These are phyloP conservation scores for Xylaria hypoxylon DNA, from an alignment of 2,329 filamentous ascomycete genomes.

Conservation along the genomic window DNA sequence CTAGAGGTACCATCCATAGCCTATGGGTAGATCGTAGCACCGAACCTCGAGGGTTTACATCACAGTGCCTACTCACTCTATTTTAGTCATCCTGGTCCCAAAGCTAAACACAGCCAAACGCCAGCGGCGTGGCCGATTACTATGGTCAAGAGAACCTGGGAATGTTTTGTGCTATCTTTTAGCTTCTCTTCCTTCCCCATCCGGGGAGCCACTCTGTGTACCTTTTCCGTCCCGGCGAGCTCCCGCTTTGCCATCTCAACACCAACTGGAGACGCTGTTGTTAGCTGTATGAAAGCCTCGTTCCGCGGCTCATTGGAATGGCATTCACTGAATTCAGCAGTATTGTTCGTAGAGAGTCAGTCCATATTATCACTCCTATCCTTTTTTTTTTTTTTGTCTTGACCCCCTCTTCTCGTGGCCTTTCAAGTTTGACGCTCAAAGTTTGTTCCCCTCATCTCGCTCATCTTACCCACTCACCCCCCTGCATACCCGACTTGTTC, in stretches of 20 bases:
- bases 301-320: conserved; percentile 30
- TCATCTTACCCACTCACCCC: conserved; percentile 40
- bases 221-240: conserved; percentile 21
- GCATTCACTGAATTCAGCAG: not conserved
- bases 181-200: conserved; percentile 27
- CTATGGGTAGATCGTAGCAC: conserved; percentile 29
- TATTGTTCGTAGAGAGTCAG: not conserved
- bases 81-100: conserved; percentile 27
- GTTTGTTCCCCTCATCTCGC: conserved; percentile 39
- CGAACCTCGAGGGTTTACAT: conserved; percentile 28
- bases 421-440: conserved; percentile 30
- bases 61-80: conserved; percentile 13
- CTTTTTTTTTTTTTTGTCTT: not conserved
- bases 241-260: conserved; percentile 24
- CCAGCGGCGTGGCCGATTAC: conserved; percentile 34
- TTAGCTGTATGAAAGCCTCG: conserved; percentile 11
- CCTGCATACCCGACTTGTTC: conserved; percentile 37
- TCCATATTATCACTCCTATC: not conserved
- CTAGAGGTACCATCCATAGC: not conserved
- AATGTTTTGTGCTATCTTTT: conserved; percentile 15
- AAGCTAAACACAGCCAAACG: conserved; percentile 39
- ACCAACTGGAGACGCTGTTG: not conserved
- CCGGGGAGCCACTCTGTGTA: conserved; percentile 14
- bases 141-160: conserved; percentile 29
- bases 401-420: conserved; percentile 5